A percentile compares a stretch with the other conserved stretches of the same genome.
These are phyloP conservation scores for Ambrosia artemisiifolia DNA, from an alignment of 129 eudicot species.

Conservation along the genomic window DNA sequence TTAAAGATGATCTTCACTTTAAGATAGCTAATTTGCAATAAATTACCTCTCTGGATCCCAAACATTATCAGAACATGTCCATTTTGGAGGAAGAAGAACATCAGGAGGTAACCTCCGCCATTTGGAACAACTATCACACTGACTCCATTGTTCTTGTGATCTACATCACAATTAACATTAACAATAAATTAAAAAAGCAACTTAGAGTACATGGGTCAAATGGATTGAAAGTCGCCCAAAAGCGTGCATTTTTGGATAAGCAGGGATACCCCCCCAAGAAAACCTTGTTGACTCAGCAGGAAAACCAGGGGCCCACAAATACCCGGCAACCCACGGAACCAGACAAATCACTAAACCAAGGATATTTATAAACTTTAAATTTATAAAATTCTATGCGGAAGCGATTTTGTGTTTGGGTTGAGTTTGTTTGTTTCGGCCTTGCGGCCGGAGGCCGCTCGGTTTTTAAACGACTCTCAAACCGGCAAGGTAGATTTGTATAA, in stretches of 20 bases:
- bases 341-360: neutral
- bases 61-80: constrained; percentile 79
- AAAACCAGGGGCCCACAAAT: too few species aligned
- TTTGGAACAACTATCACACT: constrained; percentile 83
- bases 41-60: constrained; percentile 78
- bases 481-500: too few species aligned
- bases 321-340: too few species aligned
- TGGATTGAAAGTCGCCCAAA: neutral
- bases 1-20: neutral
- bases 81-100: constrained; percentile 79
- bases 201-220: neutral
- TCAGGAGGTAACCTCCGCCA: constrained; percentile 82
- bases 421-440: too few species aligned
- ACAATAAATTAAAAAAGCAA: neutral
- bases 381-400: too few species aligned
- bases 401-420: too few species aligned
- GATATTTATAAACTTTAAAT: neutral
- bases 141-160: constrained; percentile 87
- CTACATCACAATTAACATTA: constrained; percentile 38
- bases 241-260: neutral
- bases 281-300: too few species aligned
- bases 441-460: too few species aligned
- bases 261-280: neutral
- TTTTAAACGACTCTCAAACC: too few species aligned
- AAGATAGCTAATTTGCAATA: neutral